These are phyloP conservation scores for Microbotryum saponariae DNA, from an alignment of 1,284 basidiomycete species.

Conservation along the genomic window DNA sequence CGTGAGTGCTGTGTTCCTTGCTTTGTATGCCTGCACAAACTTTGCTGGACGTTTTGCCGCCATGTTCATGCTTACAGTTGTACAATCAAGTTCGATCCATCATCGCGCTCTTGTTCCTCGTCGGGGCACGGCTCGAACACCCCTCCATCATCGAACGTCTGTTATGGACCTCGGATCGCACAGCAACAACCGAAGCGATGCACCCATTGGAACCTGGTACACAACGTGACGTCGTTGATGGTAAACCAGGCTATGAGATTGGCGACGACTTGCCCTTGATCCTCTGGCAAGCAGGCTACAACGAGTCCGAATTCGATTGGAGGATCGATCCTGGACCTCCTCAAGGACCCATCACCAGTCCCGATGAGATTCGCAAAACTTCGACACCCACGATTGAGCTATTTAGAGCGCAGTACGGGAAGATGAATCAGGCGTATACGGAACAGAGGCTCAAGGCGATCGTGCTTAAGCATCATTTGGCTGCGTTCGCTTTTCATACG, in stretches of 20 bases:
- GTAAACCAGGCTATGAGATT: constrained; percentile 88
- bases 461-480: constrained; percentile 41
- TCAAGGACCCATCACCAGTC: constrained; percentile 38
- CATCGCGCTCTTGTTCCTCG: constrained; percentile 82
- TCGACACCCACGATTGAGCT: constrained; percentile 17
- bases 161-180: constrained; percentile 54
- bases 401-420: constrained; percentile 22
- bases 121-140: constrained; percentile 72
- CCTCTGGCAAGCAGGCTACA: constrained; percentile 84
- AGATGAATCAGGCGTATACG: constrained; percentile 25
- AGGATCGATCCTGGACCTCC: constrained; percentile 51
- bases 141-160: constrained; percentile 65
- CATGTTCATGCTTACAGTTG: constrained; percentile 51
- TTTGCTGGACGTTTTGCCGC: constrained; percentile 62
- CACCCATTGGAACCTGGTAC: neutral
- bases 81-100: constrained; percentile 98
- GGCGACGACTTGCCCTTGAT: constrained; percentile 82
- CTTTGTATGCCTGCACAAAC: neutral
- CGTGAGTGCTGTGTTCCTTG: constrained; percentile 9
- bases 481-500: constrained; percentile 41
- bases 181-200: constrained; percentile 9
- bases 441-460: constrained; percentile 26
- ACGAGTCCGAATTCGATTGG: constrained; percentile 63
- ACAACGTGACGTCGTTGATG: constrained; percentile 45
- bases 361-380: constrained; percentile 38